These are phyloP conservation scores for Microsporum audouinii DNA, from an alignment of 2,329 filamentous ascomycete genomes.

Conservation along the genomic window DNA sequence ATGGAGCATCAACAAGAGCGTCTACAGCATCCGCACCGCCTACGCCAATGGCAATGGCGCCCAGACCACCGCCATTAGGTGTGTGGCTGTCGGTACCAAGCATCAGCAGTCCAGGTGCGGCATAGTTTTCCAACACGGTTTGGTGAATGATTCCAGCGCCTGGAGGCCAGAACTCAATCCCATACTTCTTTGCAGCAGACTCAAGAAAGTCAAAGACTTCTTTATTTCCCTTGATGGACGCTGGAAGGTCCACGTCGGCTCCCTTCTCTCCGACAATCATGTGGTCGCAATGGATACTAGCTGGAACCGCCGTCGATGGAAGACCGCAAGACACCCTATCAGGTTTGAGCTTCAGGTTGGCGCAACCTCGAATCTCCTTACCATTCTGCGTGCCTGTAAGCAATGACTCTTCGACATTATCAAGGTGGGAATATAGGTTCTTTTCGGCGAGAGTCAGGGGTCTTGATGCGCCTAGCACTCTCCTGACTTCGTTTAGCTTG, in stretches of 20 bases:
- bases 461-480: slow-evolving; percentile 53
- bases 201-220: slow-evolving; percentile 97
- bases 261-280: slow-evolving; percentile 94
- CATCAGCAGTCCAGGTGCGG: slow-evolving; percentile 97
- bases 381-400: slow-evolving; percentile 74
- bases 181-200: slow-evolving; percentile 79
- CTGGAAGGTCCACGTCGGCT: slow-evolving; percentile 70
- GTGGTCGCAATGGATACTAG: slow-evolving; percentile 97
- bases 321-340: slow-evolving; percentile 93
- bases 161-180: slow-evolving; percentile 91
- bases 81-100: slow-evolving; percentile 95
- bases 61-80: slow-evolving; percentile 89
- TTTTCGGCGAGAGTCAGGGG: slow-evolving; percentile 87
- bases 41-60: slow-evolving; percentile 90
- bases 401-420: slow-evolving; percentile 79
- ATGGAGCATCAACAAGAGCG: slow-evolving; percentile 87
- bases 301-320: slow-evolving; percentile 78
- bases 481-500: slow-evolving; percentile 63
- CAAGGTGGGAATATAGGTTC: slow-evolving; percentile 92
- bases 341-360: slow-evolving; percentile 92
- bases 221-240: slow-evolving; percentile 81
- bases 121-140: slow-evolving; percentile 95
- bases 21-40: slow-evolving; percentile 96
- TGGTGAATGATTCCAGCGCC: slow-evolving; percentile 95
- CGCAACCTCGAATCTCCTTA: slow-evolving; percentile 68